Base-by-base conservation (phyloP, 164 flowering plant species). In the Malania oleifera region DNA sequence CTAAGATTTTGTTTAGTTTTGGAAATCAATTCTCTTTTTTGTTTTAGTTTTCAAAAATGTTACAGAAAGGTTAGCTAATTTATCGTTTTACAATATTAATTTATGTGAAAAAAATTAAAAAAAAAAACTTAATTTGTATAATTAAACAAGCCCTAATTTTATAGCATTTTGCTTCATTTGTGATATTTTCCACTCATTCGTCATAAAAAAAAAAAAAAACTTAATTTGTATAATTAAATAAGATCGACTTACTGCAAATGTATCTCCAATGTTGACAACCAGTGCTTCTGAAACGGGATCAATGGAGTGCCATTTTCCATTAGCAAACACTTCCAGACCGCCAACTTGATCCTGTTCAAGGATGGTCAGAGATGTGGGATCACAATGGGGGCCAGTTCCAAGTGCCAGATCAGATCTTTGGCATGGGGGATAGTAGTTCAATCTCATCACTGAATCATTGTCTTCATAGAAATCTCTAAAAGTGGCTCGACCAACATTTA, bases 321-420 rank as follows among this genome's bases (percentile, higher is more conserved):
- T 88, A 0, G 70, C 72, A 56, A 71, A 73, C 2, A 86, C 90
- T 60, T 88, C 75, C 46, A 88, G 81, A 15, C 95, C 96, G 0
- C 73, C 75, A 26, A 86, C 88, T 24, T 78, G 65, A 62, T 83
- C 90, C 37, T 88, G 96, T 63, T 85, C 86, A 29, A 88, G 90
- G 9, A 88, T 82, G 19, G 96, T 84, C 41, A 88, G 48, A 18
- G 88, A 79, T 0, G 84, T 80, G 0, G 90, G 96, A 47, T 88
- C 92, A 43, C 84, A 79, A 57, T 86, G 96, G 25, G 96, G 92
- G 1, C 96, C 96, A 0, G 88, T 84, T 45, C 96, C 96, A 0
- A 88, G 80, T 0, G 85, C 72, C 44, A 66, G 72, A 18, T 86
- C 77, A 0, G 92, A 85, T 57, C 78, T 75, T 38, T 73, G 77